Conservation (phyloP, 148 eudicot species). For the Vaccinium corymbosum region DNA sequence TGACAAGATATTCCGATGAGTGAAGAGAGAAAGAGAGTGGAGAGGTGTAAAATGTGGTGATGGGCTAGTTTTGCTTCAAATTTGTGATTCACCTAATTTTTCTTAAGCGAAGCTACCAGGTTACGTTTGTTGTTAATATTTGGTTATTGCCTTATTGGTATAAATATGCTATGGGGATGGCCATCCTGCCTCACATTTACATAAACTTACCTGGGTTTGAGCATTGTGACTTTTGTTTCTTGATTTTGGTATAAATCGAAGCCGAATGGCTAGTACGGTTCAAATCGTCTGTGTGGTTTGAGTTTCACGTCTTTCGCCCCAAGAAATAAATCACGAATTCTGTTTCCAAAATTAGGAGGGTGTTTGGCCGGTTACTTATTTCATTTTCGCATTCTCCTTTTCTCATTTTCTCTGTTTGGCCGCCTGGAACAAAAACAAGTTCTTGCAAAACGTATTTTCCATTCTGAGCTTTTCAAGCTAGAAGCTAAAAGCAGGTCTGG, state of each 20-base stretch:
- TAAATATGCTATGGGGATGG: background rate
- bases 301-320: background rate
- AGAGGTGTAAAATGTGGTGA: slow-evolving; percentile 1
- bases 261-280: background rate
- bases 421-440: too few species aligned
- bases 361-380: too few species aligned
- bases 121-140: background rate
- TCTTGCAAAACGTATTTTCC: too few species aligned
- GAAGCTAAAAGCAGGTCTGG: too few species aligned
- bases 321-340: background rate
- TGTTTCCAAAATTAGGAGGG: background rate
- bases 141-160: background rate
- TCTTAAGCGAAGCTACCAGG: background rate
- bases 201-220: background rate
- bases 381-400: too few species aligned
- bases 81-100: background rate
- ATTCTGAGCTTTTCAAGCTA: too few species aligned
- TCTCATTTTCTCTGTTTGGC: too few species aligned
- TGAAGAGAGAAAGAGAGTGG: background rate
- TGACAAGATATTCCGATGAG: background rate
- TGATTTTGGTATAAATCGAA: background rate
- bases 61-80: background rate
- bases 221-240: background rate
- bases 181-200: background rate
- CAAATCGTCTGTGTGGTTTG: background rate